Percentiles rank a stretch among this genome's conserved stretches.
Evolutionary conservation across 345 rosid species (phyloP).

Genomic region (Citrus reticulata): DNA sequence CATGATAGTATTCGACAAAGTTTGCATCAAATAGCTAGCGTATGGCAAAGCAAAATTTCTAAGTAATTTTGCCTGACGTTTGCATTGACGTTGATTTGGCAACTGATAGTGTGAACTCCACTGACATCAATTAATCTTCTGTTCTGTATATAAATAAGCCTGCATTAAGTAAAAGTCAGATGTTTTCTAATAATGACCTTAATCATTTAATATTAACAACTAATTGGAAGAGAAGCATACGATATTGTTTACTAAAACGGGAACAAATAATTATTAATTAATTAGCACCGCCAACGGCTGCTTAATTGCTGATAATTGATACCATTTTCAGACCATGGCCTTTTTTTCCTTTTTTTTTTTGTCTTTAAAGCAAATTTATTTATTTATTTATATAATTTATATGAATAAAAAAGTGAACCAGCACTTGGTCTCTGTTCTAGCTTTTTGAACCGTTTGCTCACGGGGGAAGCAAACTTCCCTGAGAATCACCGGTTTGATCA

Average conservation of each 20-base stretch:
- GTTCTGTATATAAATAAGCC: too few species aligned
- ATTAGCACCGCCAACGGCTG: not conserved
- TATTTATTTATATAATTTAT: too few species aligned
- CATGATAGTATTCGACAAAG: not conserved
- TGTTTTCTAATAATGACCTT: not conserved
- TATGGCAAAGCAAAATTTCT: not conserved
- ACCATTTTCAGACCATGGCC: not conserved
- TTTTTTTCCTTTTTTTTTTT: not conserved
- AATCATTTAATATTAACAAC: not conserved
- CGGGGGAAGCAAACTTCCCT: not conserved
- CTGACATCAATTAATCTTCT: not conserved
- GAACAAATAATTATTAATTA: not conserved
- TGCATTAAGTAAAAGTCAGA: not conserved
- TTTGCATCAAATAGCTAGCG: not conserved
- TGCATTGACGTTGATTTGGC: not conserved
- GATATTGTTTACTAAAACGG: not conserved
- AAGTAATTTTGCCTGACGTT: not conserved
- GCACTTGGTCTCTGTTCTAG: not conserved
- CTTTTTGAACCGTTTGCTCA: not conserved
- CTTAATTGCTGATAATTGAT: not conserved
- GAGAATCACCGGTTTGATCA: not conserved
- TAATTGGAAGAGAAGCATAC: not conserved
- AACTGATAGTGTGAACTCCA: not conserved
- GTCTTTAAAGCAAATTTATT: not conserved
- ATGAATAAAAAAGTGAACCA: not conserved